Base-by-base conservation (phyloP, 208 protist genomes). In the Trypanosoma avium region DNA sequence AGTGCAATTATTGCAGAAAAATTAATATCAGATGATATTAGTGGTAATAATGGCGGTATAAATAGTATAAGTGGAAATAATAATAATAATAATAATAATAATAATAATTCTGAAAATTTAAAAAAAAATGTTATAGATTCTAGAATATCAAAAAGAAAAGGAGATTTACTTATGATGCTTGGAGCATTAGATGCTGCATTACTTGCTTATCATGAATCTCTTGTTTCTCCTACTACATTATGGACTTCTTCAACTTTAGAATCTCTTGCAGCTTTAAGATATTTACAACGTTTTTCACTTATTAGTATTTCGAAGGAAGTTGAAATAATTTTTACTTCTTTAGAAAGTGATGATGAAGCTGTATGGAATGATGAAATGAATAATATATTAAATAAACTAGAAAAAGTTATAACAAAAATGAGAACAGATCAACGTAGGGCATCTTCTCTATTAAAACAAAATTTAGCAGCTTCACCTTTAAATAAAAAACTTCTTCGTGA, bases 181-280 rank as follows among this genome's bases (percentile, higher is more conserved):
- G 90, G 90, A 46, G 69, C 84, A n/a, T 40, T 78, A 26, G 68
- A 82, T n/a, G 36, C 55, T 24, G 86, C 90, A 0, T 54, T 96
- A 4, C 36, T 56, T 4, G 54, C 58, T 4, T 92, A 92, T 73
- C 74, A 71, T 15, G 75, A 86, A 35, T 90, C 86, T 13, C 67
- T 84, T 55, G 81, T 68, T 3, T 74, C 73, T 26, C 60, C 58
- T 2, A 85, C 92, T 61, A 65, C 75, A 19, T 52, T 92, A 50
- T 93, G 87, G 88, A 83, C 81, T 67, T 81, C 83, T 15, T 84
- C 85, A 1, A 91, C 79, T 21, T 56, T 96, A 21, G 85, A 96
- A 59, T 72, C 84, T 45, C 85, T 96, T 68, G 90, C 87, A 2
- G 83, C 85, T 2, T 73, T 77, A n/a, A 82, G 90, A 3, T 91